phyloP scores from a whole-genome alignment of 768 basidiomycete species.

The Suillus weaverae region DNA sequence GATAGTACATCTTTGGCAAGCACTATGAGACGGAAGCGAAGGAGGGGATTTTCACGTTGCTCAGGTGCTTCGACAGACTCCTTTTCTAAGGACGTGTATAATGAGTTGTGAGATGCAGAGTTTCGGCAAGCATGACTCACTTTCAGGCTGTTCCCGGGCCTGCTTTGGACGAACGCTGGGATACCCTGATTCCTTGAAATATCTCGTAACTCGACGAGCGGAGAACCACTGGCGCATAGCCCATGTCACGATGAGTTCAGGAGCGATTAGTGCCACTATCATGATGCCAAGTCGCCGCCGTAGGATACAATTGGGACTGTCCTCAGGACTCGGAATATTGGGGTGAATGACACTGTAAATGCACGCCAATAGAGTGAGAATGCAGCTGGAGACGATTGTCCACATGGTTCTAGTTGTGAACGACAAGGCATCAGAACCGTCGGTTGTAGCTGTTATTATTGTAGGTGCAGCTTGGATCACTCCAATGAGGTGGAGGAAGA shows the following conservation, averaged over 20 bases:
- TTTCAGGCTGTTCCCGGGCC: background rate
- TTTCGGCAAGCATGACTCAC: background rate
- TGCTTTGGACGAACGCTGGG: too few species aligned
- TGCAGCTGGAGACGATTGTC: constrained; percentile 14
- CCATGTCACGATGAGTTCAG: constrained; percentile 1
- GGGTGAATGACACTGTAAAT: constrained; percentile 28
- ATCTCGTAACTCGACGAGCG: background rate
- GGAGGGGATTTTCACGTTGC: background rate
- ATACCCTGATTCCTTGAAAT: background rate
- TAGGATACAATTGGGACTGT: background rate
- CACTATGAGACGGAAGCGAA: background rate
- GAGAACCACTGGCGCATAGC: constrained; percentile 20
- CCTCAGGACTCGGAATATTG: constrained; percentile 18
- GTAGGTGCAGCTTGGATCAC: background rate
- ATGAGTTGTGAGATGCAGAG: background rate
- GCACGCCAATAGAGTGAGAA: constrained; percentile 25
- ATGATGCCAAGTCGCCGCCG: background rate
- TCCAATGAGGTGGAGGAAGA: background rate
- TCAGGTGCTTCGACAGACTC: background rate
- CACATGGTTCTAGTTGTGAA: constrained; percentile 19
- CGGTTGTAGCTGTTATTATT: background rate
- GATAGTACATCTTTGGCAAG: background rate
- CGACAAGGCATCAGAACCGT: background rate
- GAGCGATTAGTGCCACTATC: background rate
- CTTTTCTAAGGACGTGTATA: background rate